These are phyloP conservation scores for Kregervanrija delftensis DNA, from an alignment of 805 yeast species.

Conservation along the genomic window DNA sequence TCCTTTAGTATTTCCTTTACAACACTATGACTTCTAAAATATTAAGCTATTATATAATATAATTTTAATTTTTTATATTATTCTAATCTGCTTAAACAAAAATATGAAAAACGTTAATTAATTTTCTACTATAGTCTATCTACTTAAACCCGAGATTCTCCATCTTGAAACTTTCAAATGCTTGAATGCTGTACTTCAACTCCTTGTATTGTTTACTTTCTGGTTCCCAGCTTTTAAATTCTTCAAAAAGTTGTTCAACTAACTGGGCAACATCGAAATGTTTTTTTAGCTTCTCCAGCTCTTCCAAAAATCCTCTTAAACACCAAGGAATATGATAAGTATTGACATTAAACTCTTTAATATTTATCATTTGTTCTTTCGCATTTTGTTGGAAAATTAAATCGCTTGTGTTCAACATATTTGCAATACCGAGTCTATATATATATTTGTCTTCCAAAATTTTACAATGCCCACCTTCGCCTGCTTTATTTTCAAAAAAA, in stretches of 20 bases:
- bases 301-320: slow-evolving; percentile 75
- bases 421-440: slow-evolving; percentile 66
- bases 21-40: no score
- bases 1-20: no score
- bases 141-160: slow-evolving; percentile 7
- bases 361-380: slow-evolving; percentile 22
- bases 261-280: slow-evolving; percentile 49
- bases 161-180: slow-evolving; percentile 14
- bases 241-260: slow-evolving; percentile 35
- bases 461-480: slow-evolving; percentile 76
- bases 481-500: slow-evolving; percentile 66
- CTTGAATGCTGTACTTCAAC: slow-evolving; percentile 49
- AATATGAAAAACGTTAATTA: no score
- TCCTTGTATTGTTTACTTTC: slow-evolving; percentile 73
- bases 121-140: neutral
- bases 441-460: slow-evolving; percentile 52
- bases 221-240: slow-evolving; percentile 79
- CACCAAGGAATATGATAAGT: slow-evolving; percentile 93
- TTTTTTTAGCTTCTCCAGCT: slow-evolving; percentile 35
- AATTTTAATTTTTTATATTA: no score
- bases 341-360: slow-evolving; percentile 57
- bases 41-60: no score
- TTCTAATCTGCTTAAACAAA: no score
- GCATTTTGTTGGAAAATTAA: slow-evolving; percentile 34
- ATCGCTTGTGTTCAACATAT: slow-evolving; percentile 70